A percentile compares a stretch with the other conserved stretches of the same genome.
These are phyloP conservation scores for Alternaria panax DNA, from an alignment of 2,329 filamentous ascomycete genomes.

Conservation along the genomic window DNA sequence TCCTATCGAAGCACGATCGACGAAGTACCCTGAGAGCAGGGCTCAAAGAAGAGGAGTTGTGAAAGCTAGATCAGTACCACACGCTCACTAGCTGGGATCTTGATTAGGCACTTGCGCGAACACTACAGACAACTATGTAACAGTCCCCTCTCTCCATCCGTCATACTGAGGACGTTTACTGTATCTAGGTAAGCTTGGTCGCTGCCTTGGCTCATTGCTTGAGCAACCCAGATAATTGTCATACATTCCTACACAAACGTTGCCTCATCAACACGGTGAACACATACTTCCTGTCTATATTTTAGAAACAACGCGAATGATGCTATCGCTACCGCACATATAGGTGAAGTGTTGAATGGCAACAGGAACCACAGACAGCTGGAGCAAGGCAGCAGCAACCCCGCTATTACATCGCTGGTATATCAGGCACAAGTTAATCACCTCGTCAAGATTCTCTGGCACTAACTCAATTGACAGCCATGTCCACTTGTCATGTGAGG, in stretches of 20 bases:
- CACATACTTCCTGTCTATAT: no score
- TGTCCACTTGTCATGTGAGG: background rate
- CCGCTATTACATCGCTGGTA: background rate
- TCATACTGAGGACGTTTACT: background rate
- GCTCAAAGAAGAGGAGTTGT: no score
- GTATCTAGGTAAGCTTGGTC: background rate
- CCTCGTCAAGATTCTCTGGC: background rate
- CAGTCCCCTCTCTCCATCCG: background rate
- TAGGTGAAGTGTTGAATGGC: no score
- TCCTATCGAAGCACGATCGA: no score
- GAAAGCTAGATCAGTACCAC: no score
- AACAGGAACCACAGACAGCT: background rate
- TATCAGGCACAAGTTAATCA: background rate
- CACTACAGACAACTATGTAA: background rate
- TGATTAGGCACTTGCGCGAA: no score
- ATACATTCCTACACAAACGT: background rate
- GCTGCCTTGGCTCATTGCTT: no score
- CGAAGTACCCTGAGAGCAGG: no score
- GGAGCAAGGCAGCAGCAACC: background rate
- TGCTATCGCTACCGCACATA: background rate
- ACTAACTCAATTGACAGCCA: background rate
- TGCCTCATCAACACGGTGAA: no score
- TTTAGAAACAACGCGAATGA: background rate
- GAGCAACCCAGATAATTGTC: background rate
- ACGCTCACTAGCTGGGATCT: no score